Conservation (phyloP, 106 monocot species). For the Dendrobium huoshanense region DNA sequence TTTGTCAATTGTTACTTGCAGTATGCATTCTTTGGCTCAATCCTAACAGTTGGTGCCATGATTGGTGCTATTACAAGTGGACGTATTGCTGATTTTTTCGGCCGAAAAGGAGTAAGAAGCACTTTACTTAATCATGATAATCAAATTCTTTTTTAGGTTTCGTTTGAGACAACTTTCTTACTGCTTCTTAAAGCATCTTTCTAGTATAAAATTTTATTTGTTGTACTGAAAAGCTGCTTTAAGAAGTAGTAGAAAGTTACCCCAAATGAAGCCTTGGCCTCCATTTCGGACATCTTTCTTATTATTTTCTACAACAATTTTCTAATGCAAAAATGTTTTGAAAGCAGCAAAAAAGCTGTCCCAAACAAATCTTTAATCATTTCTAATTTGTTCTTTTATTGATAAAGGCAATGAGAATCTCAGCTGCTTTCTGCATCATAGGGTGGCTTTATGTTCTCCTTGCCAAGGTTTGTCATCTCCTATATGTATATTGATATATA, state of each 20-base stretch:
- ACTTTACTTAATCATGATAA: neutral
- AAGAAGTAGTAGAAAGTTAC: too few relatives aligned
- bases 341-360: too few relatives aligned
- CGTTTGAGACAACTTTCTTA: neutral
- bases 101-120: constrained; percentile 44
- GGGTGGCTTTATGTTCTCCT: constrained; percentile 63
- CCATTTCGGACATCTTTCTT: neutral
- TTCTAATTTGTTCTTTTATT: constrained; percentile 14
- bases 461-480: constrained; percentile 28
- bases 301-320: neutral
- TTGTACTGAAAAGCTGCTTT: too few relatives aligned
- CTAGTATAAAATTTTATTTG: too few relatives aligned
- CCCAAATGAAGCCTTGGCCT: too few relatives aligned
- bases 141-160: neutral
- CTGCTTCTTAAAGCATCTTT: too few relatives aligned
- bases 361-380: neutral
- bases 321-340: too few relatives aligned
- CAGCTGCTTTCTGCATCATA: constrained; percentile 51
- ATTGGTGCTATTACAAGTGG: constrained; percentile 53
- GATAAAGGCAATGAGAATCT: constrained; percentile 59
- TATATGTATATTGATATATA: neutral
- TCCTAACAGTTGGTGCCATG: constrained; percentile 53
- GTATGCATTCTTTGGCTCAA: constrained; percentile 46
- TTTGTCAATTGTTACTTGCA: constrained; percentile 9
- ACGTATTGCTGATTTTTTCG: constrained; percentile 31